Evolutionary conservation across 1,284 basidiomycete species (phyloP).

Genomic region (Cerioporus squamosus): DNA sequence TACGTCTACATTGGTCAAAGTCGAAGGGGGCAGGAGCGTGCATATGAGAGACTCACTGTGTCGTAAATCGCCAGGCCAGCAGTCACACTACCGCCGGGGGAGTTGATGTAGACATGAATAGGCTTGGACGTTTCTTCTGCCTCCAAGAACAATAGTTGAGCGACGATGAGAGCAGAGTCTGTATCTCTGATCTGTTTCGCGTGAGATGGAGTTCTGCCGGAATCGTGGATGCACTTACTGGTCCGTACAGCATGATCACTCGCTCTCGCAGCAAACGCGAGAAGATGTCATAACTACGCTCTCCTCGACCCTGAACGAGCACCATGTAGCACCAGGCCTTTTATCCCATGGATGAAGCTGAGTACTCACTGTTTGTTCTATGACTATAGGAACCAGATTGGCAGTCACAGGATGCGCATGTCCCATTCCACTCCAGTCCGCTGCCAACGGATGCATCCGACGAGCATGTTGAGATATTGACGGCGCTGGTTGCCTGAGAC

Average conservation of each 20-base stretch:
- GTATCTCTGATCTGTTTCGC: constrained; percentile 76
- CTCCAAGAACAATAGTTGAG: constrained; percentile 91
- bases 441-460: constrained; percentile 40
- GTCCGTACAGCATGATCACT: constrained; percentile 91
- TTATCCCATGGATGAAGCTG: background rate
- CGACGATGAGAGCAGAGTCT: constrained; percentile 84
- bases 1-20: constrained; percentile 38
- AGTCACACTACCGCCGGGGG: constrained; percentile 92
- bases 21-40: background rate
- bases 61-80: constrained; percentile 95
- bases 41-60: constrained; percentile 59
- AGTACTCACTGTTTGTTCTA: constrained; percentile 81
- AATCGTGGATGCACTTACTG: constrained; percentile 54
- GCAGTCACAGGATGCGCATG: constrained; percentile 22
- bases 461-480: constrained; percentile 29
- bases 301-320: constrained; percentile 76
- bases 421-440: constrained; percentile 15
- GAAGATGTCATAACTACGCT: constrained; percentile 94
- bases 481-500: background rate
- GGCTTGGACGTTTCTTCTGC: constrained; percentile 92
- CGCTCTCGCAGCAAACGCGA: constrained; percentile 88
- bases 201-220: constrained; percentile 15
- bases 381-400: constrained; percentile 83
- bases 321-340: background rate
- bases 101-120: constrained; percentile 94